Conservation (phyloP, 2,329 filamentous ascomycete genomes). For the Acephala macrosclerotiorum region DNA sequence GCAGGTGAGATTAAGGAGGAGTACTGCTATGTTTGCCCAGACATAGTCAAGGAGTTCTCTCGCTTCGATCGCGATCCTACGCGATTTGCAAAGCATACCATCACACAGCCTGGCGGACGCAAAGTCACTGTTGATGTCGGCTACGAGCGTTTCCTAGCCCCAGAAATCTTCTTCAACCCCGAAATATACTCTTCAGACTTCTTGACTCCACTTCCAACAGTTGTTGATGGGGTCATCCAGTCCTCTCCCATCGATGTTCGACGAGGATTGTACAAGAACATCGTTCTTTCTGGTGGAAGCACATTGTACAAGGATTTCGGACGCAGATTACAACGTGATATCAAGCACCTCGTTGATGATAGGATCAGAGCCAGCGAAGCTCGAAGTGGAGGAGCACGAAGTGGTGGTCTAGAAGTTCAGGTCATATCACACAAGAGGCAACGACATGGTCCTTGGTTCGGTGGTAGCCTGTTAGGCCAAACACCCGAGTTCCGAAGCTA, state of each 20-base stretch:
- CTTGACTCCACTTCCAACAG: constrained; percentile 89
- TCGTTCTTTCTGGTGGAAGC: constrained; percentile 95
- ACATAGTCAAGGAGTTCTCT: constrained; percentile 98
- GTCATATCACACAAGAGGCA: constrained; percentile 98
- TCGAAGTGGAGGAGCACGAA: constrained; percentile 86
- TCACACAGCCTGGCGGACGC: constrained; percentile 84
- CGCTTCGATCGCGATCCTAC: constrained; percentile 93
- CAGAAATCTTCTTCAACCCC: constrained; percentile 99
- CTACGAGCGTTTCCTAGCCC: constrained; percentile 96
- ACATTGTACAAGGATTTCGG: constrained; percentile 99
- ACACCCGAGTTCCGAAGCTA: constrained; percentile 98
- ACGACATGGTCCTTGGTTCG: constrained; percentile 97
- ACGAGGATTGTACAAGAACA: constrained; percentile 98
- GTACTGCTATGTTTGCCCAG: constrained; percentile 97
- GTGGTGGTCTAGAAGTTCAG: constrained; percentile 93
- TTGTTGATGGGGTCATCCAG: constrained; percentile 97
- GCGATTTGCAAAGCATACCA: constrained; percentile 88
- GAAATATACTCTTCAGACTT: constrained; percentile 99
- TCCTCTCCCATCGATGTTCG: constrained; percentile 97
- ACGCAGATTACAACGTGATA: constrained; percentile 92
- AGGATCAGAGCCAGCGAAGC: constrained; percentile 92
- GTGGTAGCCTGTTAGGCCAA: constrained; percentile 93
- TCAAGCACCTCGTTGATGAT: constrained; percentile 92
- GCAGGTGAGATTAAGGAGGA: constrained; percentile 99
- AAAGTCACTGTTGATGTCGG: constrained; percentile 89